Evolutionary conservation across 805 yeast genomes (phyloP).

Genomic region (Wickerhamiella azyma): DNA sequence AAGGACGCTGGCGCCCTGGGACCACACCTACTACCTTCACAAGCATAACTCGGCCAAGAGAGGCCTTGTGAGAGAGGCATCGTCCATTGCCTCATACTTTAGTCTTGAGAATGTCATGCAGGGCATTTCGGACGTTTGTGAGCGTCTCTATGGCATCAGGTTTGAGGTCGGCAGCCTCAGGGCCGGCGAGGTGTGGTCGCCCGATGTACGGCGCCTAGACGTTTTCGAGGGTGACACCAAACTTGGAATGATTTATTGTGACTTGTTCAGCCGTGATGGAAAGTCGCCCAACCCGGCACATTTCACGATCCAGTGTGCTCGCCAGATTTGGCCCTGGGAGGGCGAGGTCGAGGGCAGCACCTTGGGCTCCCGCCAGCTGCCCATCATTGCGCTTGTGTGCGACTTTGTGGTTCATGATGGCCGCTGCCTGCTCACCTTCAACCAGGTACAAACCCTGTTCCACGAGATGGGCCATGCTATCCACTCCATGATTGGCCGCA

Average conservation of each 20-base stretch:
- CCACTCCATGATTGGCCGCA: slow-evolving; percentile 93
- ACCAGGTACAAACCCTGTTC: slow-evolving; percentile 84
- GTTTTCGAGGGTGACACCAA: slow-evolving; percentile 50
- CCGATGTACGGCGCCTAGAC: slow-evolving; percentile 68
- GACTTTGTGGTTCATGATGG: slow-evolving; percentile 39
- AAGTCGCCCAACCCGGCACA: slow-evolving; percentile 85
- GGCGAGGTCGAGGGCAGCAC: not conserved
- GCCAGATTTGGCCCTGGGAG: slow-evolving; percentile 36
- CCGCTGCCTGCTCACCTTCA: slow-evolving; percentile 49
- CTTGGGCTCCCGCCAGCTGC: slow-evolving; percentile 51
- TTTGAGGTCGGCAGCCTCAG: slow-evolving; percentile 51
- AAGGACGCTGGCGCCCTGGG: slow-evolving; percentile 70
- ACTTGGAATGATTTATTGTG: slow-evolving; percentile 77
- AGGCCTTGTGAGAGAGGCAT: slow-evolving; percentile 28
- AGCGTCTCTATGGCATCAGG: slow-evolving; percentile 59
- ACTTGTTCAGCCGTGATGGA: slow-evolving; percentile 63
- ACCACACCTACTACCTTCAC: slow-evolving; percentile 54
- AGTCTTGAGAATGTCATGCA: slow-evolving; percentile 77
- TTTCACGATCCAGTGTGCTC: slow-evolving; percentile 89
- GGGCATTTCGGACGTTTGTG: slow-evolving; percentile 63
- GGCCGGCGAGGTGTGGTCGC: slow-evolving; percentile 77
- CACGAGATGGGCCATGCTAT: slow-evolving; percentile 99
- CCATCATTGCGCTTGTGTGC: slow-evolving; percentile 81
- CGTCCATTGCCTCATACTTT: slow-evolving; percentile 36
- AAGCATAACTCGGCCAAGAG: slow-evolving; percentile 21